A percentile compares a stretch with the other conserved stretches of the same genome.
Conservation (phyloP, 208 protist species). For the Histomonas meleagridis region DNA sequence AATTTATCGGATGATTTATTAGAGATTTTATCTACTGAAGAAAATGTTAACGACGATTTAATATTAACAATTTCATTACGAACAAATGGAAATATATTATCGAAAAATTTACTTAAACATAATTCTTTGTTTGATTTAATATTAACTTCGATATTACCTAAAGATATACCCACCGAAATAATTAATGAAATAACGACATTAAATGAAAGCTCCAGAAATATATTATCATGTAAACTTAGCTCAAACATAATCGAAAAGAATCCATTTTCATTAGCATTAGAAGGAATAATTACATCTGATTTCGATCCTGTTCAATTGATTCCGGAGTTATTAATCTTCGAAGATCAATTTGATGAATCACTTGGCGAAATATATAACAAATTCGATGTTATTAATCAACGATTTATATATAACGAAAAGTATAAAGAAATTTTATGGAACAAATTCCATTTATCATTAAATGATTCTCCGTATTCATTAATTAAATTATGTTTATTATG, state of each 20-base stretch:
- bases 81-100: neutral
- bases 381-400: neutral
- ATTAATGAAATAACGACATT: neutral
- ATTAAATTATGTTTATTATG: neutral
- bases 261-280: neutral
- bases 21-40: neutral
- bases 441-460: neutral
- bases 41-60: neutral
- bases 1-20: neutral
- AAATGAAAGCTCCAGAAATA: neutral
- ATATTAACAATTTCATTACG: neutral
- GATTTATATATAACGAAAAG: neutral
- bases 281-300: neutral
- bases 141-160: neutral
- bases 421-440: neutral
- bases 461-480: neutral
- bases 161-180: neutral
- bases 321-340: neutral
- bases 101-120: neutral
- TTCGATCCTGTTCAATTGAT: neutral
- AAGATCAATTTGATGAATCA: neutral
- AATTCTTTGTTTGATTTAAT: neutral
- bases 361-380: neutral
- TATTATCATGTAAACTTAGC: neutral
- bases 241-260: neutral